These are phyloP conservation scores for Leishmania arabica DNA, from an alignment of 208 protist genomes.

Conservation along the genomic window DNA sequence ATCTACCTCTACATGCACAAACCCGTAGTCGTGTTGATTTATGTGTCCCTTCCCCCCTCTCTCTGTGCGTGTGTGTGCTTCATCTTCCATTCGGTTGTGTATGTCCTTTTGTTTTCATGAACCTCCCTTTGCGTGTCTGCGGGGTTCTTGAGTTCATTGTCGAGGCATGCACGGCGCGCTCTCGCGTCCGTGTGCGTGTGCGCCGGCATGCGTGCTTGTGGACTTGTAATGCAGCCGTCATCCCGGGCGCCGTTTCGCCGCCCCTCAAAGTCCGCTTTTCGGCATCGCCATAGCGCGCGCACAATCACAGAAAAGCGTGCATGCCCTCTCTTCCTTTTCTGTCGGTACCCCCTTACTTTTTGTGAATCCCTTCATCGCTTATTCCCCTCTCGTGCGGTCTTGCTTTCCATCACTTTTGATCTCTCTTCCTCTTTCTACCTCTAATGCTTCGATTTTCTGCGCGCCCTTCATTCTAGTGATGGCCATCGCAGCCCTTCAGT, in stretches of 20 bases:
- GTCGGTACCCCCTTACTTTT: not conserved
- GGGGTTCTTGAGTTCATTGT: not conserved
- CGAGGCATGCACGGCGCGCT: not conserved
- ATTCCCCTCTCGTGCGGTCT: not conserved
- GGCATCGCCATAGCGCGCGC: not conserved
- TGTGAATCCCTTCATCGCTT: not conserved
- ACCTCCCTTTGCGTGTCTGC: not conserved
- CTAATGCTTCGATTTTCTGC: not conserved
- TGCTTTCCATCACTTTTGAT: not conserved
- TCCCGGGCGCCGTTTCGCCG: not conserved
- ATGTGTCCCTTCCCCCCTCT: not conserved
- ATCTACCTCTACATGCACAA: not conserved
- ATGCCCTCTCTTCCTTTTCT: not conserved
- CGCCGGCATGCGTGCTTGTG: not conserved
- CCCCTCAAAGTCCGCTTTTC: not conserved
- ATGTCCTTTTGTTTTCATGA: not conserved
- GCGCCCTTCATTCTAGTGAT: not conserved
- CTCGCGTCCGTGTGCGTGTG: conserved; percentile 1
- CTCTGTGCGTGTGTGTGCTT: conserved; percentile 1
- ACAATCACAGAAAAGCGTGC: not conserved
- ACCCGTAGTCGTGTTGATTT: not conserved
- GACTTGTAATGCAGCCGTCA: not conserved
- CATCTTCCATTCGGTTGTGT: conserved; percentile 7
- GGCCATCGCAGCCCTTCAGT: not conserved
- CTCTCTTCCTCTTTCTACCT: not conserved